Evolutionary conservation across 306 rosid genomes (phyloP), one percentile per base, ranked within the genome.

Genomic region (Citrullus mucosospermus): DNA sequence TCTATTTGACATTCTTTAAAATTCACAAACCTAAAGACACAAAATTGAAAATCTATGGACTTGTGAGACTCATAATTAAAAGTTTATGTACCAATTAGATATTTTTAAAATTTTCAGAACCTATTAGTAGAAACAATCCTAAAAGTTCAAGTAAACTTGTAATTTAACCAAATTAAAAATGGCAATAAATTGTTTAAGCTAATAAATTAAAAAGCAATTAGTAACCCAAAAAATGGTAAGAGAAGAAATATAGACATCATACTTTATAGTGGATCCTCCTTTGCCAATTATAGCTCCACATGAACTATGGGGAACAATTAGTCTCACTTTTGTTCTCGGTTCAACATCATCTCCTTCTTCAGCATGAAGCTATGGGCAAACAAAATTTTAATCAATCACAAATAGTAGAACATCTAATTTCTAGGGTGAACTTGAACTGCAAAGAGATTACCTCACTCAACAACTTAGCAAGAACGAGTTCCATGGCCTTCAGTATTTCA

Each of bases 251-350:
- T 79, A 76, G 75, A 69, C 78, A 60, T 50, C 84, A 61, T 90
- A 96, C 99, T 96, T 96, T 75, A 96, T 96, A 67, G 98, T 96
- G 80, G 99, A 86, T 20, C 99, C 99, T 81, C 97, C 98, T 85
- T 96, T 96, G 82, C 99, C 99, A 82, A 96, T 96, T 84, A 96
- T 91, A 80, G 98, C 99, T 84, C 99, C 99, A 81, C 99, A 96
- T 67, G 96, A 96, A 83, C 97, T 90, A 79, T 96, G 91, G 51
- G 99, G 99, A 85, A 93, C 99, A 76, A 96, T 77, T 68, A 96
- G 93, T 82, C 93, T 90, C 88, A 91, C 96, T 90, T 88, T 96
- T 56, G 93, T 86, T 84, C 84, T 91, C 15, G 92, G 99, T 65
- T 96, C 98, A 83, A 80, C 91, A 60, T 91, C 98, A 82, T 86